Evolutionary conservation across 495 filamentous ascomycete genomes (phyloP).

Genomic region (Oidiodendron maius): DNA sequence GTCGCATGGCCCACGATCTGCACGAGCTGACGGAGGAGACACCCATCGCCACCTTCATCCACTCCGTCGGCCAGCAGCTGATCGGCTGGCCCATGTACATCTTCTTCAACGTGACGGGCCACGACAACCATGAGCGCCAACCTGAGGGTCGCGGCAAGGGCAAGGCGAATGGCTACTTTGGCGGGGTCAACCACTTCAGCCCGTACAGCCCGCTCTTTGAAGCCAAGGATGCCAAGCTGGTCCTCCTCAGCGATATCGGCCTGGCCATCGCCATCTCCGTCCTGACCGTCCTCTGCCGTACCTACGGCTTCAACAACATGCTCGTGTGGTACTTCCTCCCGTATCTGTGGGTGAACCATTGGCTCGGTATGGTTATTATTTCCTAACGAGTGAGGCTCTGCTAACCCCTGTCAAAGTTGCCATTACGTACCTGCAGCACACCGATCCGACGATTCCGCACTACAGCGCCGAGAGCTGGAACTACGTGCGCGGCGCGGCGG

Average conservation of each 20-base stretch:
- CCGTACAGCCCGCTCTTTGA: conserved; percentile 86
- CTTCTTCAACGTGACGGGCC: conserved; percentile 83
- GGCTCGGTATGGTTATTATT: conserved; percentile 79
- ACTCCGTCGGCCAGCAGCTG: conserved; percentile 77
- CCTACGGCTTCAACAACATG: conserved; percentile 78
- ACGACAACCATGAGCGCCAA: conserved; percentile 84
- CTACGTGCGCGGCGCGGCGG: conserved; percentile 77
- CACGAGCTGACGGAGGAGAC: conserved; percentile 90
- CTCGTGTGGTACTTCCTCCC: conserved; percentile 91
- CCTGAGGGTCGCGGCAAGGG: conserved; percentile 83
- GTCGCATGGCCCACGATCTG: conserved; percentile 69
- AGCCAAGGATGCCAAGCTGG: conserved; percentile 76
- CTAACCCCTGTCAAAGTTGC: conserved; percentile 52
- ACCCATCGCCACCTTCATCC: conserved; percentile 69
- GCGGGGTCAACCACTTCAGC: conserved; percentile 91
- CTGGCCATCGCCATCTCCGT: conserved; percentile 49
- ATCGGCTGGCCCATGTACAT: conserved; percentile 88
- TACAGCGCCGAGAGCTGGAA: conserved; percentile 73
- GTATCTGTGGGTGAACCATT: conserved; percentile 99
- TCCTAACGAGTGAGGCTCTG: no score
- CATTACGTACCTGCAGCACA: conserved; percentile 90
- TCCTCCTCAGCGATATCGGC: conserved; percentile 79
- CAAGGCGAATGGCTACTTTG: conserved; percentile 75
- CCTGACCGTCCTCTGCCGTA: conserved; percentile 57
- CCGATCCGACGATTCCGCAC: conserved; percentile 80